A percentile compares a stretch with the other conserved stretches of the same genome.
Conservation (phyloP, 768 basidiomycete genomes). For the Leccinum imitatum region DNA sequence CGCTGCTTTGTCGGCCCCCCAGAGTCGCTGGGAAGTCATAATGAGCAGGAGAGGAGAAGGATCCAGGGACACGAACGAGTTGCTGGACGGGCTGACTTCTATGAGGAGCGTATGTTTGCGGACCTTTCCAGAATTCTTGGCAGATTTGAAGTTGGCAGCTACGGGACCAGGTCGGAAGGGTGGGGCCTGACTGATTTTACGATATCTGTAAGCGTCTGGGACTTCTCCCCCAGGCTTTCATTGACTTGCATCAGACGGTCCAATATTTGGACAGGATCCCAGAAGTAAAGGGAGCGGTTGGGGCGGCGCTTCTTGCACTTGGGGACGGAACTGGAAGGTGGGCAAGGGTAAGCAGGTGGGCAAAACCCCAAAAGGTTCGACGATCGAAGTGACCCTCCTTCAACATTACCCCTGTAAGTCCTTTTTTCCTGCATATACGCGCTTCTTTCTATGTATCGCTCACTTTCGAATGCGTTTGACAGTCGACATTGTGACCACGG, state of each 20-base stretch:
- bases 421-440: neutral
- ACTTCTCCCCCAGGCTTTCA: neutral
- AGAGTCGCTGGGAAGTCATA: slow-evolving; percentile 32
- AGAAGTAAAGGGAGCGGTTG: slow-evolving; percentile 65
- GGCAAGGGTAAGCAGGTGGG: slow-evolving; percentile 74
- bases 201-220: slow-evolving; percentile 43
- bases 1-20: no score
- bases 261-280: slow-evolving; percentile 70
- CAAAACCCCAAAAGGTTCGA: slow-evolving; percentile 38
- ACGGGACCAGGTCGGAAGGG: slow-evolving; percentile 45
- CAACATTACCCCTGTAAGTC: slow-evolving; percentile 77
- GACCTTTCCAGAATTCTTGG: slow-evolving; percentile 83
- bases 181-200: slow-evolving; percentile 61
- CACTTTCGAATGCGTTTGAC: neutral
- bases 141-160: slow-evolving; percentile 69
- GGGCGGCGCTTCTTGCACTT: slow-evolving; percentile 61
- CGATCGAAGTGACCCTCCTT: slow-evolving; percentile 57
- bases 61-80: slow-evolving; percentile 56
- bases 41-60: slow-evolving; percentile 50
- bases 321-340: slow-evolving; percentile 95
- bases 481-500: slow-evolving; percentile 75
- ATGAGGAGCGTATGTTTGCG: slow-evolving; percentile 70
- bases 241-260: slow-evolving; percentile 49
- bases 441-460: neutral
- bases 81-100: slow-evolving; percentile 66